phyloP scores from a whole-genome alignment of 1,284 basidiomycete species.

The Wallemia hederae region DNA sequence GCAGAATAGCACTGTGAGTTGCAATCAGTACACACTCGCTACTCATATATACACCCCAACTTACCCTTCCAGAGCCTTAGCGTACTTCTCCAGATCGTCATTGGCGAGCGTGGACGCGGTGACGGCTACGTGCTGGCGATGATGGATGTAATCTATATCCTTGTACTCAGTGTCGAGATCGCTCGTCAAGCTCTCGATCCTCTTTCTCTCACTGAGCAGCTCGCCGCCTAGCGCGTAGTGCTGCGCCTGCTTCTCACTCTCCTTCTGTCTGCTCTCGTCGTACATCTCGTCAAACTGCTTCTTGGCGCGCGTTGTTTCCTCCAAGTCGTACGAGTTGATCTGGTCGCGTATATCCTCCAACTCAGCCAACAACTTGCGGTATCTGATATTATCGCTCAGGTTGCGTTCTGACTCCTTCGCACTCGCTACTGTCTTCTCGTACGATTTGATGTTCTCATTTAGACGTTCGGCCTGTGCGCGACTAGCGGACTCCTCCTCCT shows the following conservation, averaged over 20 bases:
- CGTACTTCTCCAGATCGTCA: slow-evolving; percentile 84
- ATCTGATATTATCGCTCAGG: slow-evolving; percentile 58
- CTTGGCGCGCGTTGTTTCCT: slow-evolving; percentile 45
- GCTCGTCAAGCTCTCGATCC: slow-evolving; percentile 34
- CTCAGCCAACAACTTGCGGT: slow-evolving; percentile 36
- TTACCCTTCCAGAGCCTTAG: slow-evolving; percentile 76
- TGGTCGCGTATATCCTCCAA: slow-evolving; percentile 38
- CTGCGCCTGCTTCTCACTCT: slow-evolving; percentile 21
- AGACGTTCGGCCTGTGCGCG: slow-evolving; percentile 22
- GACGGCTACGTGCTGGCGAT: slow-evolving; percentile 70
- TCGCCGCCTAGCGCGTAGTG: slow-evolving; percentile 11
- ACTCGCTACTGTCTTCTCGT: slow-evolving; percentile 25
- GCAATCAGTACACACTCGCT: too few species aligned
- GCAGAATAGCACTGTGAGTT: slow-evolving; percentile 60
- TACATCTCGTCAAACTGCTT: slow-evolving; percentile 61
- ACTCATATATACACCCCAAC: slow-evolving; percentile 9
- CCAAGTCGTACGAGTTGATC: slow-evolving; percentile 46
- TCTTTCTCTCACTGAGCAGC: slow-evolving; percentile 18
- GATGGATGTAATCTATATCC: slow-evolving; percentile 40
- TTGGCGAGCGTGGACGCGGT: slow-evolving; percentile 92
- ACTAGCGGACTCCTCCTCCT: slow-evolving; percentile 24
- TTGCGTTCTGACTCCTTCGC: slow-evolving; percentile 22
- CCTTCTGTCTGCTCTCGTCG: slow-evolving; percentile 29
- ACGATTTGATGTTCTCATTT: slow-evolving; percentile 31
- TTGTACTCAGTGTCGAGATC: slow-evolving; percentile 61